Percentiles rank a stretch among this genome's conserved stretches.
Evolutionary conservation across 179 eudicot species (phyloP).

Genomic region (Nepenthes alata): DNA sequence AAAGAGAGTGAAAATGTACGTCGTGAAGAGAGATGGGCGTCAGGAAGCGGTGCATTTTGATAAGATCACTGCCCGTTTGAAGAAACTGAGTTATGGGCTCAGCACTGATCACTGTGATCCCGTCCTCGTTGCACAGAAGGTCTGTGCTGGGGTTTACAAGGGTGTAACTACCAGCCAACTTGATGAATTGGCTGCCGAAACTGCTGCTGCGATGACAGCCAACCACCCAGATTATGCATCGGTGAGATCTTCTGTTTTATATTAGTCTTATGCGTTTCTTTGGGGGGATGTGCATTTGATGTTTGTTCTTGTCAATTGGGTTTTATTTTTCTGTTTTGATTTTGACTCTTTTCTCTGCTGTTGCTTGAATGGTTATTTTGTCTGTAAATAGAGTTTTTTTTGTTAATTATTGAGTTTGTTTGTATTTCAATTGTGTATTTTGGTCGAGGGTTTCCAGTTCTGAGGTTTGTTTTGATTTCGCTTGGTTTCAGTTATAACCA

Average conservation of each 20-base stretch:
- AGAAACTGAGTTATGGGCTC: constrained; percentile 75
- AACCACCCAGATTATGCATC: constrained; percentile 94
- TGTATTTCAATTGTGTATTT: no score
- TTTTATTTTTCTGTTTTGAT: no score
- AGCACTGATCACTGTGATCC: constrained; percentile 80
- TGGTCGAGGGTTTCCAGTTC: no score
- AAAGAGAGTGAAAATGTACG: constrained; percentile 21
- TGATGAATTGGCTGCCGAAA: constrained; percentile 95
- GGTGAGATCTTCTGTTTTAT: constrained; percentile 22
- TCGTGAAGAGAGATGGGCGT: constrained; percentile 42
- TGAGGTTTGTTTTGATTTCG: no score
- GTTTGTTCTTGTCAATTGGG: no score
- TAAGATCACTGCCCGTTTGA: constrained; percentile 37
- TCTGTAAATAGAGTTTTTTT: no score
- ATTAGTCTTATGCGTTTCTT: neutral
- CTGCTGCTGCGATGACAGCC: constrained; percentile 88
- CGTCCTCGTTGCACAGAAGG: constrained; percentile 74
- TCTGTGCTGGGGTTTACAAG: constrained; percentile 88
- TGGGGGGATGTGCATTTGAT: neutral
- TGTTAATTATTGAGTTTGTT: no score
- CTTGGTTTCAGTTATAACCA: no score
- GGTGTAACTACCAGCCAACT: constrained; percentile 87
- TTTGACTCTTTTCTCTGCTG: no score
- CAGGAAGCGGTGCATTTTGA: constrained; percentile 34
- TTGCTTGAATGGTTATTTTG: no score